phyloP scores from a whole-genome alignment of 306 rosid genomes.

The Glycyrrhiza uralensis region DNA sequence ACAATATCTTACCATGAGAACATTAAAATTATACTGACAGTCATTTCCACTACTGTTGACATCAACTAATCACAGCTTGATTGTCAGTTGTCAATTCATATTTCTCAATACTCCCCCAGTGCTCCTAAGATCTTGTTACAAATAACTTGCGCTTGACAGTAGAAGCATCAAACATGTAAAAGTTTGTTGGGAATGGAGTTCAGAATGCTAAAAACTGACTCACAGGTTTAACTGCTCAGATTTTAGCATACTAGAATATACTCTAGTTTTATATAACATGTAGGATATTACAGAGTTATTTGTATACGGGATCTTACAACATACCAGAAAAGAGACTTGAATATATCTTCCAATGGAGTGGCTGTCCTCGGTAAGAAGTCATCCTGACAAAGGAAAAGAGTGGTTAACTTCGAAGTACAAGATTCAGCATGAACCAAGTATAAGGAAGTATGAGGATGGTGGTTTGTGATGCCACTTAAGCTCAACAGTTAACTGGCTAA shows the following conservation, averaged over 20 bases:
- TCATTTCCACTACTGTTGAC: background rate
- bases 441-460: background rate
- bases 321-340: conserved; percentile 95
- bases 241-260: background rate
- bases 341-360: conserved; percentile 96
- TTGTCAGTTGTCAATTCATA: background rate
- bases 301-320: background rate
- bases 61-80: background rate
- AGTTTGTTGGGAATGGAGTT: background rate
- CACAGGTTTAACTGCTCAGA: background rate
- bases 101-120: background rate
- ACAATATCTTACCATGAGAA: background rate
- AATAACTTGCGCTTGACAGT: background rate
- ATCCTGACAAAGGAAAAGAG: conserved; percentile 58
- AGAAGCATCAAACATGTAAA: background rate
- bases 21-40: background rate
- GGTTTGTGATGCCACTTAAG: background rate
- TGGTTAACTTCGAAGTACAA: conserved; percentile 25
- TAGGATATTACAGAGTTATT: background rate
- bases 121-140: background rate
- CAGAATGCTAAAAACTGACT: background rate
- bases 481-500: background rate
- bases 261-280: background rate
- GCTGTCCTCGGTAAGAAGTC: conserved; percentile 99
- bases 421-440: background rate